phyloP scores from a whole-genome alignment of 495 filamentous ascomycete species.

The Astrothelium macrocarpum region DNA sequence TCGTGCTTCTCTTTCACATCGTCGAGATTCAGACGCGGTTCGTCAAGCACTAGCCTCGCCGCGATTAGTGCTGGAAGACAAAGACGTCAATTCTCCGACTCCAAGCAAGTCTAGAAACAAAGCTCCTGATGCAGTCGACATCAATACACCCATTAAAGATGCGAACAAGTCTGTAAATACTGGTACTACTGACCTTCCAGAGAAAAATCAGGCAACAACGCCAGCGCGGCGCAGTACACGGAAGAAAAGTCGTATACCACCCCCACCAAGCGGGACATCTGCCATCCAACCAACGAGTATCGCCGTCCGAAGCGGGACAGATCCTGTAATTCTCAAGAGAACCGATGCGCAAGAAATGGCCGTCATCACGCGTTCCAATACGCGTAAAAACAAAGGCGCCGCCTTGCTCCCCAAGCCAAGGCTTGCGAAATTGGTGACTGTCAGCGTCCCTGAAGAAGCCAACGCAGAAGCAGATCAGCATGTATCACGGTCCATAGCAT shows the following conservation, averaged over 20 bases:
- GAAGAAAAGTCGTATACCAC: slow-evolving; percentile 9
- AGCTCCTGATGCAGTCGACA: neutral
- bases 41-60: slow-evolving; percentile 32
- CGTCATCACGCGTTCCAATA: slow-evolving; percentile 46
- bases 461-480: neutral
- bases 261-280: slow-evolving; percentile 12
- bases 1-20: slow-evolving; percentile 26
- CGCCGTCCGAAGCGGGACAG: slow-evolving; percentile 47
- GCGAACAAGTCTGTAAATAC: neutral
- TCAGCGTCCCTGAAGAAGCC: neutral
- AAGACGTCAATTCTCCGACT: slow-evolving; percentile 47
- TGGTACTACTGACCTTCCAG: neutral
- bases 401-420: slow-evolving; percentile 39
- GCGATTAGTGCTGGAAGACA: slow-evolving; percentile 42
- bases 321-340: slow-evolving; percentile 46
- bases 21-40: slow-evolving; percentile 33
- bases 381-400: slow-evolving; percentile 47
- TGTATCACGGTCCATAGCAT: neutral
- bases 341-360: slow-evolving; percentile 51
- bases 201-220: neutral
- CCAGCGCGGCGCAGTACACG: slow-evolving; percentile 6
- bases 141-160: neutral
- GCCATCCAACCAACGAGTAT: slow-evolving; percentile 40
- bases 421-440: slow-evolving; percentile 35
- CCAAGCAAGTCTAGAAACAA: slow-evolving; percentile 30